Conservation (phyloP, 495 filamentous ascomycete species). For the Aspergillus ostianus region DNA sequence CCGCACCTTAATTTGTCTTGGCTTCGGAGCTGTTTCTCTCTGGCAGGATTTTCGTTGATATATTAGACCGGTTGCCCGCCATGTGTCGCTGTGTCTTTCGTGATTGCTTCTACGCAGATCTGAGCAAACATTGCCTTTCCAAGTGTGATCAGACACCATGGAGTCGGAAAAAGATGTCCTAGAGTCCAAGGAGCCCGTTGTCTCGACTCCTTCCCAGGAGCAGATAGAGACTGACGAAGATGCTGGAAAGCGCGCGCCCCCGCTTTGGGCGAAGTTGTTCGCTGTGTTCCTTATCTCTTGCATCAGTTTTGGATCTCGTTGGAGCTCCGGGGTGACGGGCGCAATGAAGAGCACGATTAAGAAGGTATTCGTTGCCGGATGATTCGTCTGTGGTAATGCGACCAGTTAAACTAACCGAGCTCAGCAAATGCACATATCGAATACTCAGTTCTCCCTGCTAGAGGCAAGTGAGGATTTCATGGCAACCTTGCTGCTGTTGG, state of each 20-base stretch:
- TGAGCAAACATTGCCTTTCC: background rate
- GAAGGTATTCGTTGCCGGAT: constrained; percentile 27
- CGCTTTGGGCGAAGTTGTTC: constrained; percentile 33
- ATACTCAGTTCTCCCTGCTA: constrained; percentile 42
- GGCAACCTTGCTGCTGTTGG: constrained; percentile 40
- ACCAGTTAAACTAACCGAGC: background rate
- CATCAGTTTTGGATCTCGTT: constrained; percentile 44
- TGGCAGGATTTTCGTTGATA: background rate
- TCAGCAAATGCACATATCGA: constrained; percentile 39
- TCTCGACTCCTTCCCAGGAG: background rate
- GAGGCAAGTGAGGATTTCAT: constrained; percentile 50
- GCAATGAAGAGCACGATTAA: constrained; percentile 49
- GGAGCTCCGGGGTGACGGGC: constrained; percentile 41
- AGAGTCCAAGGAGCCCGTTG: background rate
- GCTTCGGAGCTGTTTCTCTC: background rate
- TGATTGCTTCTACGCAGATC: background rate
- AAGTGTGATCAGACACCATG: background rate
- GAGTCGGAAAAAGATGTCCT: background rate
- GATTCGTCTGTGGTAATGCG: background rate
- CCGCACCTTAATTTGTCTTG: background rate
- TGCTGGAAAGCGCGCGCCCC: constrained; percentile 13
- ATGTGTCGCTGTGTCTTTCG: background rate
- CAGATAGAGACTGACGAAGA: background rate
- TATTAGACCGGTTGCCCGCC: background rate
- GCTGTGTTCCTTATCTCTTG: constrained; percentile 40